A percentile compares a stretch with the other conserved stretches of the same genome.
phyloP scores from a whole-genome alignment of 345 rosid genomes.

The Citrus inodora region DNA sequence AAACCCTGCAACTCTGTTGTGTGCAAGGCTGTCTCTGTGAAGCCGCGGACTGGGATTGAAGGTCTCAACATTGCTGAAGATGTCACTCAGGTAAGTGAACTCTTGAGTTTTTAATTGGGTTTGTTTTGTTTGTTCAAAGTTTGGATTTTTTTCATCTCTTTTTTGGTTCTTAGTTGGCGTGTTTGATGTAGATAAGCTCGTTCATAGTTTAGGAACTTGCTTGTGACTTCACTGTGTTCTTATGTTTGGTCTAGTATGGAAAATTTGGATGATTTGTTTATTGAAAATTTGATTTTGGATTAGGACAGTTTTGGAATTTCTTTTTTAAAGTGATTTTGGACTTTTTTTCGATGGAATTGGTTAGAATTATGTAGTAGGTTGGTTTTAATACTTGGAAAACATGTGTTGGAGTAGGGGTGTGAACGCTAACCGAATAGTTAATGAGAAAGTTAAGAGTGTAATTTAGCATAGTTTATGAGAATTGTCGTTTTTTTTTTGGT shows the following conservation, averaged over 20 bases:
- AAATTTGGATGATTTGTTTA: not conserved
- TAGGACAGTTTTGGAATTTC: not conserved
- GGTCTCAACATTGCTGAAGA: constrained; percentile 83
- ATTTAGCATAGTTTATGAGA: not conserved
- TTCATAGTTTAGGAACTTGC: not conserved
- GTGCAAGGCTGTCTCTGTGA: constrained; percentile 62
- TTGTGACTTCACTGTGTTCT: not conserved
- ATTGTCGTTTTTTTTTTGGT: not conserved
- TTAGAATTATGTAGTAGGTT: constrained; percentile 4
- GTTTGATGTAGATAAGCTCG: not conserved
- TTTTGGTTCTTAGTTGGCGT: not conserved
- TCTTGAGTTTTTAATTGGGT: not conserved
- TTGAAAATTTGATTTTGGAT: not conserved
- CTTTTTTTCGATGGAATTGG: not conserved
- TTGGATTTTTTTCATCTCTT: not conserved
- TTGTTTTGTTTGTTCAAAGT: constrained; percentile 1
- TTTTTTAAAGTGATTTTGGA: not conserved
- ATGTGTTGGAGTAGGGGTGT: not conserved
- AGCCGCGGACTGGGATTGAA: constrained; percentile 51
- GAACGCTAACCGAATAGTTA: not conserved
- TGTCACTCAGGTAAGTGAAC: constrained; percentile 61
- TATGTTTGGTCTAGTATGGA: not conserved
- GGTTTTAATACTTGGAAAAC: not conserved
- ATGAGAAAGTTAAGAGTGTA: not conserved
- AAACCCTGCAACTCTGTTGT: constrained; percentile 38